A percentile compares a stretch with the other conserved stretches of the same genome.
Conservation (phyloP, 352 stramenopile species). For the Phytophthora multivora region DNA sequence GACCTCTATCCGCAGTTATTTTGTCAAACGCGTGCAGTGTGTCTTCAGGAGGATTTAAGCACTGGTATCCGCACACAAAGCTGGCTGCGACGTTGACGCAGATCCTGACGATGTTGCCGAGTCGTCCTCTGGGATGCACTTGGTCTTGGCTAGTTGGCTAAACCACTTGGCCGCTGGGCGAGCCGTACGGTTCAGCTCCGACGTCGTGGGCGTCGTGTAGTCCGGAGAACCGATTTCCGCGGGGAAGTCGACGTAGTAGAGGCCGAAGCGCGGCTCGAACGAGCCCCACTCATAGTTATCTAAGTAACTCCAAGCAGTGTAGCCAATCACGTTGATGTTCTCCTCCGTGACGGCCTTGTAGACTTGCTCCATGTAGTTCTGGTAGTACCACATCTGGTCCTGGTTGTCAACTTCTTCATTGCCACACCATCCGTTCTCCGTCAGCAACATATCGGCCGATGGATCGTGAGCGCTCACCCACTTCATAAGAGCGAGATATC, state of each 20-base stretch:
- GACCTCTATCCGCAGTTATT: no score
- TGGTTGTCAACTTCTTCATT: constrained; percentile 51
- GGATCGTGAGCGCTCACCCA: no score
- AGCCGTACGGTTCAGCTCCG: constrained; percentile 40
- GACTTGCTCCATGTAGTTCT: constrained; percentile 50
- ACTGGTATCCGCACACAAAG: no score
- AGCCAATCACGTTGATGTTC: constrained; percentile 29
- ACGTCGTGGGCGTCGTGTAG: constrained; percentile 19
- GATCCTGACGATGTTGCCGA: no score
- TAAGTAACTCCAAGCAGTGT: constrained; percentile 31
- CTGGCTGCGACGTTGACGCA: background rate
- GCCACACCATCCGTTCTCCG: constrained; percentile 66
- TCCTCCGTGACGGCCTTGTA: constrained; percentile 43
- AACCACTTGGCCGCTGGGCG: constrained; percentile 46
- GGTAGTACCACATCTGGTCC: constrained; percentile 41
- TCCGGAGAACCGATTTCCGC: constrained; percentile 20
- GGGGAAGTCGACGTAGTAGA: constrained; percentile 64
- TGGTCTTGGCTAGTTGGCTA: constrained; percentile 24
- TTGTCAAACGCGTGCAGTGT: no score
- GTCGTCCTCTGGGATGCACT: constrained; percentile 22
- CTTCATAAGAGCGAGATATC: constrained; percentile 36
- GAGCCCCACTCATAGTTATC: constrained; percentile 41
- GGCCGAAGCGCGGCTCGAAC: constrained; percentile 44
- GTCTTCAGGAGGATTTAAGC: no score
- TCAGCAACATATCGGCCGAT: constrained; percentile 45